Evolutionary conservation across 139 green algal species (phyloP).

Genomic region (Chlamydomonas sp.): DNA sequence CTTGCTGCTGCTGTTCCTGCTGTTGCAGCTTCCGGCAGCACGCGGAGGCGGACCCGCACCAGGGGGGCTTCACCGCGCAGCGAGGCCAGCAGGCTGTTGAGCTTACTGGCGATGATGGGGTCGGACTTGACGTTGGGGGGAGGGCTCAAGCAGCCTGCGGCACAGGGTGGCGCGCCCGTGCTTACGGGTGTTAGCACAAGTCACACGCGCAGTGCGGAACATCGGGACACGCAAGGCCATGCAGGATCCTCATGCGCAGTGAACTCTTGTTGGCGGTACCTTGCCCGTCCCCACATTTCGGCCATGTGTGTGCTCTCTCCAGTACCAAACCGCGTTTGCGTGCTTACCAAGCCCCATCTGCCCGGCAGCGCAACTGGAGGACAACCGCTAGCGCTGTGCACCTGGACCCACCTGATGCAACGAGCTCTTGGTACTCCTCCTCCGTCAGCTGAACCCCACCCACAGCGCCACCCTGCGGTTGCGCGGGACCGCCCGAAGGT

Average conservation of each 20-base stretch:
- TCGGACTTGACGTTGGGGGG: constrained; percentile 1
- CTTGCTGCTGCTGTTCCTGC: constrained; percentile 1
- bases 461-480: background rate
- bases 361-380: no score
- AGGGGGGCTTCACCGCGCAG: constrained; percentile 73
- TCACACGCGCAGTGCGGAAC: no score
- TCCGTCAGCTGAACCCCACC: background rate
- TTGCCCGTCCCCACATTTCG: no score
- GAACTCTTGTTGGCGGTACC: no score
- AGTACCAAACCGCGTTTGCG: no score
- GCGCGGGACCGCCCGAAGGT: background rate
- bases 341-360: no score
- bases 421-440: constrained; percentile 5
- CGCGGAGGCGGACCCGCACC: constrained; percentile 59
- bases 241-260: background rate
- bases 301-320: no score
- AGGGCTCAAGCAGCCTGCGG: background rate
- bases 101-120: background rate
- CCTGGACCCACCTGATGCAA: background rate
- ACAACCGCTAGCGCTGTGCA: background rate
- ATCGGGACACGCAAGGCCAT: no score
- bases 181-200: no score
- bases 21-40: constrained; percentile 1
- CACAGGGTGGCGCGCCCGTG: no score
- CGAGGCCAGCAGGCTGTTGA: constrained; percentile 54